Percentiles rank a stretch among this genome's conserved stretches.
phyloP scores from a whole-genome alignment of 768 basidiomycete genomes.

The Boletus fagicola region DNA sequence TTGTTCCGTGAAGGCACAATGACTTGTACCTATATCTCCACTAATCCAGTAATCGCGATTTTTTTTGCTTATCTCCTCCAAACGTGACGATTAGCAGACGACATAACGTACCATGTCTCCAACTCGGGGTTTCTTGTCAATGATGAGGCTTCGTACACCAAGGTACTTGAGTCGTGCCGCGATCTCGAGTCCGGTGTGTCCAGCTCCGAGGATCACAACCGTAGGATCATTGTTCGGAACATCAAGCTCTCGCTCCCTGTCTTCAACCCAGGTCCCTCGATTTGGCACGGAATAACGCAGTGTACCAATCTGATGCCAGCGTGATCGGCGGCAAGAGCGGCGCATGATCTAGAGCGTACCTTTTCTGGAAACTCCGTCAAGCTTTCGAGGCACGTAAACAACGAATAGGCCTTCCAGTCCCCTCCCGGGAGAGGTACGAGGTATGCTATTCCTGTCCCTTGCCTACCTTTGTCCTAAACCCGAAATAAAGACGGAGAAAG shows the following conservation, averaged over 20 bases:
- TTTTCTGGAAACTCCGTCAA: conserved; percentile 49
- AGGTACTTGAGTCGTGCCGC: conserved; percentile 56
- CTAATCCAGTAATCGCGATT: conserved; percentile 7
- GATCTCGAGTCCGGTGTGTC: conserved; percentile 57
- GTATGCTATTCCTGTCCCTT: conserved; percentile 48
- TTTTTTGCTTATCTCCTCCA: background rate
- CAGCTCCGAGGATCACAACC: conserved; percentile 59
- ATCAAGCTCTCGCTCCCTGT: conserved; percentile 37
- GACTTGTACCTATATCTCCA: conserved; percentile 37
- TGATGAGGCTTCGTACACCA: conserved; percentile 47
- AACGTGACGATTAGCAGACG: background rate
- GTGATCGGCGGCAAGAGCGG: background rate
- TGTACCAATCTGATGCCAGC: background rate
- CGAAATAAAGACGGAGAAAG: conserved; percentile 48
- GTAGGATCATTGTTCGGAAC: conserved; percentile 48
- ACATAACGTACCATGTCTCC: conserved; percentile 36
- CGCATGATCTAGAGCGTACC: background rate
- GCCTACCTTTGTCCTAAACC: conserved; percentile 46
- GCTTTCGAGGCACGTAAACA: conserved; percentile 56
- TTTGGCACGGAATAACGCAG: conserved; percentile 13
- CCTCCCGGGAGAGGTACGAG: conserved; percentile 45
- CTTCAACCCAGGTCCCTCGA: conserved; percentile 50
- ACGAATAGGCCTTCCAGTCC: conserved; percentile 46
- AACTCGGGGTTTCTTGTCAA: conserved; percentile 47
- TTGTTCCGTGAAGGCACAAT: conserved; percentile 49